A percentile compares a stretch with the other conserved stretches of the same genome.
phyloP scores from a whole-genome alignment of 805 yeast genomes.

The Starmerella floricola region DNA sequence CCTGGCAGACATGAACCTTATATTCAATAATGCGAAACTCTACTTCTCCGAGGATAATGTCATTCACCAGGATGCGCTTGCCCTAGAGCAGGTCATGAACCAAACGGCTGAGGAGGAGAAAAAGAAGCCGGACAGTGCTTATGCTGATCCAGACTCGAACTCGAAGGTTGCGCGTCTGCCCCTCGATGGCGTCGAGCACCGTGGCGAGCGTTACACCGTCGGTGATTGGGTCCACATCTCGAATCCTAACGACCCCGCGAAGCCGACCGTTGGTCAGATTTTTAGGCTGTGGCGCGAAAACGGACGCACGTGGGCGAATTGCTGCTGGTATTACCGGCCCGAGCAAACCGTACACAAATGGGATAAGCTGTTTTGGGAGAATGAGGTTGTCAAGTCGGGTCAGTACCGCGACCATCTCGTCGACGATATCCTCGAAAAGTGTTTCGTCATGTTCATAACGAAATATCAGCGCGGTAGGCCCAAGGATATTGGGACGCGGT shows the following conservation, averaged over 20 bases:
- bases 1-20: constrained; percentile 59
- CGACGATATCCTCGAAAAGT: constrained; percentile 80
- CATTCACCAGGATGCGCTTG: constrained; percentile 48
- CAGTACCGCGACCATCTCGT: constrained; percentile 90
- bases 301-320: constrained; percentile 78
- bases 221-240: constrained; percentile 91
- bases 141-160: constrained; percentile 37
- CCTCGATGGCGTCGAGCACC: constrained; percentile 59
- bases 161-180: constrained; percentile 65
- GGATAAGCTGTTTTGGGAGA: constrained; percentile 79
- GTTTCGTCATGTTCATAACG: constrained; percentile 89
- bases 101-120: constrained; percentile 52
- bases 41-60: constrained; percentile 46
- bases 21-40: constrained; percentile 62
- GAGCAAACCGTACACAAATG: constrained; percentile 93
- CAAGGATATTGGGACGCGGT: constrained; percentile 48
- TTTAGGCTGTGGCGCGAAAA: constrained; percentile 82
- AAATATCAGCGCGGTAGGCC: constrained; percentile 93
- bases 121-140: constrained; percentile 70
- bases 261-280: constrained; percentile 88
- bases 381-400: constrained; percentile 93
- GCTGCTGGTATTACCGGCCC: constrained; percentile 96
- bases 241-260: constrained; percentile 76
- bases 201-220: constrained; percentile 62
- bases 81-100: constrained; percentile 50